A percentile compares a stretch with the other conserved stretches of the same genome.
phyloP scores from a whole-genome alignment of 371 early-diverging fungal species.

The Edhazardia aedis region DNA sequence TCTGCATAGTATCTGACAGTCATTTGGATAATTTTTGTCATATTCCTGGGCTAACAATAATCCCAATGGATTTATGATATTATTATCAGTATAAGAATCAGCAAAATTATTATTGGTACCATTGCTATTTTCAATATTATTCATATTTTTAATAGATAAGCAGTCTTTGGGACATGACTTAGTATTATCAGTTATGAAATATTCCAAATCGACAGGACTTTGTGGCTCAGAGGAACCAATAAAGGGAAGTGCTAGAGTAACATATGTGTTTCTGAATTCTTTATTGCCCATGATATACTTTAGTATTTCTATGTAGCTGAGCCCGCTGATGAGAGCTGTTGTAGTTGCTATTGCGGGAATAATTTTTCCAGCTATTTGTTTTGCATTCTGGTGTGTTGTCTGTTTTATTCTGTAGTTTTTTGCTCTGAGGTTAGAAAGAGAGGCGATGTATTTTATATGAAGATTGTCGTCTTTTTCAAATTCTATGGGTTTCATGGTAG shows the following conservation, averaged over 20 bases:
- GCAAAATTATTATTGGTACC: too few relatives aligned
- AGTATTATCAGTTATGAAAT: constrained; percentile 17
- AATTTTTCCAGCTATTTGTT: constrained; percentile 97
- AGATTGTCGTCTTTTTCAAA: constrained; percentile 95
- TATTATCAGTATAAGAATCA: too few relatives aligned
- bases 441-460: constrained; percentile 94
- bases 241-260: constrained; percentile 43
- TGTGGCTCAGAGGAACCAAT: constrained; percentile 33
- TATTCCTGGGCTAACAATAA: too few relatives aligned
- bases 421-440: constrained; percentile 85
- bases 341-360: constrained; percentile 99
- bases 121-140: too few relatives aligned
- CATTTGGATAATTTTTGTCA: too few relatives aligned
- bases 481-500: too few relatives aligned
- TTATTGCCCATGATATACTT: neutral
- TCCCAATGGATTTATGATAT: too few relatives aligned
- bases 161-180: too few relatives aligned
- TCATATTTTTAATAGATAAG: too few relatives aligned
- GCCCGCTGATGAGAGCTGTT: constrained; percentile 86
- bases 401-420: constrained; percentile 72
- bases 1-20: too few relatives aligned
- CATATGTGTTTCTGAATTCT: constrained; percentile 36
- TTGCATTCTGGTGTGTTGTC: constrained; percentile 76
- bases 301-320: constrained; percentile 67
- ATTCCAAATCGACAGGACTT: constrained; percentile 12